Percentiles rank a stretch among this genome's conserved stretches.
These are phyloP conservation scores for Naumovozyma baii DNA, from an alignment of 805 yeast genomes.

Conservation along the genomic window DNA sequence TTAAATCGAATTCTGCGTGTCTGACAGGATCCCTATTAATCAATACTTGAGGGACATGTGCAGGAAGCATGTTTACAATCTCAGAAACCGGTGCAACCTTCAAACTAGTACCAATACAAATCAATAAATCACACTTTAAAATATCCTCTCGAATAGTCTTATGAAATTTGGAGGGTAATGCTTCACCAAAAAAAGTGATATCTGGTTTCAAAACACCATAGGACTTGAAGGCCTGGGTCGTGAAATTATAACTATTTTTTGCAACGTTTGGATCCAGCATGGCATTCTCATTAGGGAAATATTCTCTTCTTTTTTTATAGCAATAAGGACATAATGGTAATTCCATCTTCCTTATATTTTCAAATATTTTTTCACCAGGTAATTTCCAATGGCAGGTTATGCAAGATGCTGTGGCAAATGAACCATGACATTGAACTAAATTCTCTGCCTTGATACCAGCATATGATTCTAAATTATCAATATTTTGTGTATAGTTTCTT, in stretches of 20 bases:
- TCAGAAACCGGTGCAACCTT: constrained; percentile 90
- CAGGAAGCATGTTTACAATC: constrained; percentile 61
- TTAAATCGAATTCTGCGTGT: constrained; percentile 72
- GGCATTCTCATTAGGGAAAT: constrained; percentile 15
- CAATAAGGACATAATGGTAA: constrained; percentile 71
- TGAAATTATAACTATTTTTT: constrained; percentile 4
- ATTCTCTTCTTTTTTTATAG: constrained; percentile 33
- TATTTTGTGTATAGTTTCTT: constrained; percentile 83
- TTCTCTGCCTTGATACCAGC: constrained; percentile 63
- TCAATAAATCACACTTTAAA: constrained; percentile 59
- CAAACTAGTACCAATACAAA: constrained; percentile 86
- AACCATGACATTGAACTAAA: constrained; percentile 84
- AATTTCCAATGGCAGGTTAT: constrained; percentile 59
- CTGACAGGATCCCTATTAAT: constrained; percentile 68
- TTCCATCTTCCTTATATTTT: constrained; percentile 46
- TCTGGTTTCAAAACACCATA: constrained; percentile 87
- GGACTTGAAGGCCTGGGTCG: constrained; percentile 30
- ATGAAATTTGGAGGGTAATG: constrained; percentile 62
- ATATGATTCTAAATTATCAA: constrained; percentile 71
- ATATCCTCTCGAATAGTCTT: constrained; percentile 49
- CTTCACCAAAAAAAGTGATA: constrained; percentile 84
- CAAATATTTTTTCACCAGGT: constrained; percentile 56
- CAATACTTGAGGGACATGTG: constrained; percentile 65
- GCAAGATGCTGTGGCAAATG: constrained; percentile 82
- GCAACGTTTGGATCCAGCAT: constrained; percentile 1